Percentiles rank a stretch among this genome's conserved stretches.
Conservation (phyloP, 495 filamentous ascomycete species). For the Aspergillus olivimuriae region DNA sequence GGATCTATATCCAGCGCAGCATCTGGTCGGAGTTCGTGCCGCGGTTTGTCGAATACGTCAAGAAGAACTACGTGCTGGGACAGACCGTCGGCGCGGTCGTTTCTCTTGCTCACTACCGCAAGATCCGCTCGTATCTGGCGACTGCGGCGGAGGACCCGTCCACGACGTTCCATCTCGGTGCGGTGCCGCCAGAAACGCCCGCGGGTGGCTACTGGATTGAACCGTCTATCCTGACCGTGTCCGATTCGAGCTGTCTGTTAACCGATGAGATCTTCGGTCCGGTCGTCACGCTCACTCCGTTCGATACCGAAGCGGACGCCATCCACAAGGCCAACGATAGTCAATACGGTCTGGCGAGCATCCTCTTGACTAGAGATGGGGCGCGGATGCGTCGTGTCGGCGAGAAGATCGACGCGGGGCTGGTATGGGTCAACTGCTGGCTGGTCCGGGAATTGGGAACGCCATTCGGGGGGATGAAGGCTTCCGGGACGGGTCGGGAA, state of each 20-base stretch:
- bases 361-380: constrained; percentile 12
- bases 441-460: constrained; percentile 13
- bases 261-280: constrained; percentile 51
- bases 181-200: constrained; percentile 4
- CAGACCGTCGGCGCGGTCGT: constrained; percentile 13
- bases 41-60: constrained; percentile 11
- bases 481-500: constrained; percentile 14
- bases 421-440: constrained; percentile 19
- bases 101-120: constrained; percentile 10
- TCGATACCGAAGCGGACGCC: constrained; percentile 50
- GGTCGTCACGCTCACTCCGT: constrained; percentile 40
- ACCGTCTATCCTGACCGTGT: constrained; percentile 40
- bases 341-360: constrained; percentile 28
- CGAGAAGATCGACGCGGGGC: constrained; percentile 13
- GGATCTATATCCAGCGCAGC: constrained; percentile 45
- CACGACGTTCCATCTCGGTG: constrained; percentile 8
- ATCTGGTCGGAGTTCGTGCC: constrained; percentile 9
- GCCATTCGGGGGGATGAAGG: constrained; percentile 18
- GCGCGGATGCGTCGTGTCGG: constrained; percentile 12
- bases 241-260: constrained; percentile 20
- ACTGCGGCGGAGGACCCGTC: constrained; percentile 7
- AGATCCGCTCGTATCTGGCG: constrained; percentile 11
- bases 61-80: constrained; percentile 6
- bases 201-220: constrained; percentile 34
- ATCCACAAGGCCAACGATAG: constrained; percentile 45